A percentile compares a stretch with the other conserved stretches of the same genome.
Conservation (phyloP, 257 asterid species). For the Jacaranda mimosifolia region DNA sequence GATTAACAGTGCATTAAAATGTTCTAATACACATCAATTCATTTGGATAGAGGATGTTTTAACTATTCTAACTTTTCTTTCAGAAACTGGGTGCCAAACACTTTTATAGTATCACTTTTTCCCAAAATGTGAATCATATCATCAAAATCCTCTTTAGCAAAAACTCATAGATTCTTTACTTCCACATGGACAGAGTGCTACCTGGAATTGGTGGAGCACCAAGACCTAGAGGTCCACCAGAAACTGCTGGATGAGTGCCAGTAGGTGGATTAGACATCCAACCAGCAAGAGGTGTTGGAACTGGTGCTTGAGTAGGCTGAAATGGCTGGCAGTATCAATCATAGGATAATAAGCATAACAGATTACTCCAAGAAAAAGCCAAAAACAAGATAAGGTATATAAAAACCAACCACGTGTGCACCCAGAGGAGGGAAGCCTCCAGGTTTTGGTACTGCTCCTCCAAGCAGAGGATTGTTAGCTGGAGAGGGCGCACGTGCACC, state of each 20-base stretch:
- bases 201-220: conserved; percentile 64
- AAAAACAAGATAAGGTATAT: background rate
- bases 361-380: background rate
- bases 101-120: background rate
- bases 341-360: background rate
- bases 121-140: background rate
- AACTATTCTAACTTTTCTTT: no score
- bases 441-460: conserved; percentile 17
- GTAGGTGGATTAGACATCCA: conserved; percentile 76
- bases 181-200: conserved; percentile 17
- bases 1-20: background rate
- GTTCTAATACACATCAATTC: background rate
- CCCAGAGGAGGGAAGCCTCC: conserved; percentile 3
- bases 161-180: background rate
- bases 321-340: conserved; percentile 50
- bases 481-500: conserved; percentile 49
- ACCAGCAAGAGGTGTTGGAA: conserved; percentile 77
- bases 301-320: conserved; percentile 60
- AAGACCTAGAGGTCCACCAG: conserved; percentile 66
- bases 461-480: conserved; percentile 30
- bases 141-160: background rate
- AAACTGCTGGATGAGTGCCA: conserved; percentile 60
- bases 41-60: background rate
- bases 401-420: background rate
- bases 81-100: background rate